Percentiles rank a stretch among this genome's conserved stretches.
These are phyloP conservation scores for Echria macrotheca DNA, from an alignment of 495 filamentous ascomycete genomes.

Conservation along the genomic window DNA sequence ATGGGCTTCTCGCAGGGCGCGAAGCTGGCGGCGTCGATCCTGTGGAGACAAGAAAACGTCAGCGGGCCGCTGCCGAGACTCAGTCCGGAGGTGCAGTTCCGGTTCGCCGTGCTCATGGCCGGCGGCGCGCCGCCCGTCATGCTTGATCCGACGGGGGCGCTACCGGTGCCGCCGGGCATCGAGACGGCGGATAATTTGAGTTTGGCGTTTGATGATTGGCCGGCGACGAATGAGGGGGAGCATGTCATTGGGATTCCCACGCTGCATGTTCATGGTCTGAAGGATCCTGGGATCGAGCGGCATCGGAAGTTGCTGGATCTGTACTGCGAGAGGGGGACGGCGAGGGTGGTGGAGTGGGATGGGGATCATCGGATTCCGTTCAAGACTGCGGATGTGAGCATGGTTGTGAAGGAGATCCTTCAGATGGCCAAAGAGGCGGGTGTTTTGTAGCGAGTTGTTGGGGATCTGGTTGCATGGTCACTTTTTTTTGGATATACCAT, in stretches of 20 bases:
- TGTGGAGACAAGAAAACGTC: slow-evolving; percentile 28
- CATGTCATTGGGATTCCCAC: slow-evolving; percentile 39
- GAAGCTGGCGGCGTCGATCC: slow-evolving; percentile 49
- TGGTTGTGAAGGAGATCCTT: slow-evolving; percentile 42
- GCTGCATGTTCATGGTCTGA: slow-evolving; percentile 58
- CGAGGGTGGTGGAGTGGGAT: slow-evolving; percentile 54
- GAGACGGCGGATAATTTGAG: slow-evolving; percentile 5
- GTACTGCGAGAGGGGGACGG: slow-evolving; percentile 43
- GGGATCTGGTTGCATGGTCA: too few relatives aligned
- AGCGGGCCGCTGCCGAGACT: slow-evolving; percentile 6
- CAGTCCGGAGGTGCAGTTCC: slow-evolving; percentile 16
- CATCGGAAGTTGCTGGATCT: slow-evolving; percentile 45
- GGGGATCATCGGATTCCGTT: slow-evolving; percentile 56
- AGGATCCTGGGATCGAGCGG: slow-evolving; percentile 47
- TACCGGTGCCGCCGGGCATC: background rate
- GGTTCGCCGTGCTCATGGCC: slow-evolving; percentile 48
- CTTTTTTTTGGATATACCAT: too few relatives aligned
- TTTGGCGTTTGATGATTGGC: background rate
- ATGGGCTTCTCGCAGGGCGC: slow-evolving; percentile 57
- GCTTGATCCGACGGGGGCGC: slow-evolving; percentile 28
- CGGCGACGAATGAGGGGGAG: background rate
- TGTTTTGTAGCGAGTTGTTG: slow-evolving; percentile 5
- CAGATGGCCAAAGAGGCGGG: slow-evolving; percentile 31
- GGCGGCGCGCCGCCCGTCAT: slow-evolving; percentile 51
- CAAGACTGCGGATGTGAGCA: slow-evolving; percentile 48